phyloP scores from a whole-genome alignment of 805 yeast species.

The Monosporozyma aquatica region DNA sequence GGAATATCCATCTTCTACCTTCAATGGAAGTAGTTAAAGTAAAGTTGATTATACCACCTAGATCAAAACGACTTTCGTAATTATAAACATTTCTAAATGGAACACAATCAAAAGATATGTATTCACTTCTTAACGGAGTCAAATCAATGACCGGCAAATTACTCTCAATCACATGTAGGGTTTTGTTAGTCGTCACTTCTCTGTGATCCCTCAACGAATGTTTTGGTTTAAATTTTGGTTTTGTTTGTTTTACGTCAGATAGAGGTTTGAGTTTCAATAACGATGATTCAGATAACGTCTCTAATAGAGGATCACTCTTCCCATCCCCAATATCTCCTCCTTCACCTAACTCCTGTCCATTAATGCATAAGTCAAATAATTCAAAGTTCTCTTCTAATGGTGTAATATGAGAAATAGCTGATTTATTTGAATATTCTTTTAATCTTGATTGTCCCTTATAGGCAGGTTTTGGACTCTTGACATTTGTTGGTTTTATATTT shows the following conservation, averaged over 20 bases:
- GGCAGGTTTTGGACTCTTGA: neutral
- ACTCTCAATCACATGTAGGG: no score
- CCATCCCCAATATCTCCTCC: no score
- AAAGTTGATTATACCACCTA: constrained; percentile 12
- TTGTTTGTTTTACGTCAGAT: no score
- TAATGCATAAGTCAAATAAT: neutral
- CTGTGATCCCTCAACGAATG: no score
- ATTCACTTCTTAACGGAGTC: no score
- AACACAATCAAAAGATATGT: constrained; percentile 14
- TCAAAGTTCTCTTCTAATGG: constrained; percentile 3
- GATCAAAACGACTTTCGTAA: constrained; percentile 19
- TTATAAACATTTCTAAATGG: constrained; percentile 16
- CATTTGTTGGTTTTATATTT: neutral
- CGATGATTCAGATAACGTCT: neutral
- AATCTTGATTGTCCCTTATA: neutral
- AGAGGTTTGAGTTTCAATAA: no score
- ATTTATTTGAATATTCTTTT: neutral
- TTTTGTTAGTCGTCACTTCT: no score
- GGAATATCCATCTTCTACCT: constrained; percentile 10
- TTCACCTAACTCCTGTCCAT: no score
- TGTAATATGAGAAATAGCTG: neutral
- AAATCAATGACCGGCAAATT: no score
- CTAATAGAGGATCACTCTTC: neutral
- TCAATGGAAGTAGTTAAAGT: constrained; percentile 15
- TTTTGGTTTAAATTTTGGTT: no score